Evolutionary conservation across 345 rosid genomes (phyloP).

Genomic region (Melastoma malabathricum): DNA sequence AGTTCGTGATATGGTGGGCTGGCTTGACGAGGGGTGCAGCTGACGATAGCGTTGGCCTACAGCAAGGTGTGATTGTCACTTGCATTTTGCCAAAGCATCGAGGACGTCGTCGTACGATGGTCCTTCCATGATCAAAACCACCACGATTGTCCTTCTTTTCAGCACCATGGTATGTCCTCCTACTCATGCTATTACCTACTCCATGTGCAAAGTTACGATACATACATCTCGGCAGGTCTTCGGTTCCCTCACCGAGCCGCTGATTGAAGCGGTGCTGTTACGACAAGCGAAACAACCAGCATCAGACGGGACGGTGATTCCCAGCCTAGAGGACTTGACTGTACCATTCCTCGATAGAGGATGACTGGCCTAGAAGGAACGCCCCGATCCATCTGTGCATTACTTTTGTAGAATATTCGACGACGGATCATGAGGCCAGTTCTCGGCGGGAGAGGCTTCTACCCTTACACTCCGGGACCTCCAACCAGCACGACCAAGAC

Average conservation of each 20-base stretch:
- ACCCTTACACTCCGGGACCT: conserved; percentile 1
- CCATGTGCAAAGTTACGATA: too few relatives aligned
- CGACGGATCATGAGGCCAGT: conserved; percentile 11
- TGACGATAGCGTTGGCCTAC: conserved; percentile 47
- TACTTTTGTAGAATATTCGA: conserved; percentile 8
- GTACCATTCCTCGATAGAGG: conserved; percentile 27
- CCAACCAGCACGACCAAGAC: neutral
- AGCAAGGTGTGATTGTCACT: conserved; percentile 16
- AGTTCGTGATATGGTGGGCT: conserved; percentile 68
- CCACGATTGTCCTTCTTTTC: conserved; percentile 44
- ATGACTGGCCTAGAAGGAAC: conserved; percentile 15
- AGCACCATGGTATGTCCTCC: conserved; percentile 38
- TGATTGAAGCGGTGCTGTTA: conserved; percentile 30
- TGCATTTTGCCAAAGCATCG: conserved; percentile 26
- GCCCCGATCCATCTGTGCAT: conserved; percentile 19
- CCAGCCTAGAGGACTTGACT: conserved; percentile 41
- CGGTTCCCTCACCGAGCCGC: conserved; percentile 44
- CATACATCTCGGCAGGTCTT: conserved; percentile 21
- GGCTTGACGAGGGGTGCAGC: conserved; percentile 67
- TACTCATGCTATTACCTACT: neutral
- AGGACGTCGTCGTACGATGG: conserved; percentile 5
- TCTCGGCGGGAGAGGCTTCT: conserved; percentile 9
- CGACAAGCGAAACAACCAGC: conserved; percentile 17
- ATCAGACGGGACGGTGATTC: conserved; percentile 24
- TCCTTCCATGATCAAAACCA: conserved; percentile 37